Evolutionary conservation across 2,329 filamentous ascomycete genomes (phyloP), one percentile per base, ranked within the genome.

Genomic region (Colletotrichum sp.): DNA sequence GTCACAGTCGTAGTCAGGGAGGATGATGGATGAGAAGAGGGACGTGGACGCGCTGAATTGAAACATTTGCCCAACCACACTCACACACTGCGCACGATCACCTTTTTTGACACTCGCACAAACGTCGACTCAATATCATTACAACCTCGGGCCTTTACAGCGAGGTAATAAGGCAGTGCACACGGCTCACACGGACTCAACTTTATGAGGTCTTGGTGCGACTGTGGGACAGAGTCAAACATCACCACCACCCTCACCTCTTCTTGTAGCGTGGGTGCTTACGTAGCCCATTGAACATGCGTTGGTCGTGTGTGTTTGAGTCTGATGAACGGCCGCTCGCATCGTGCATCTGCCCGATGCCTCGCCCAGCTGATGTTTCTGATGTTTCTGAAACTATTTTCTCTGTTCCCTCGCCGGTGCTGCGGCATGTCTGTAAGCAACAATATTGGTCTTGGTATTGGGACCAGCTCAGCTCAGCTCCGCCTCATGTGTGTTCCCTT

Each of bases 11-110:
- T 7, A 63, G 21, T 30, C 12, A 63, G 34, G 44, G 18, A 44
- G 39, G 12, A 67, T 13, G 24, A 55, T n/a, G 39, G 39, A 49
- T 49, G 39, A 4, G 39, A 49, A 49, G 39, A 49, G 39, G 39
- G 39, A 49, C 18, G 39, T 44, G 24, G 34, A 13, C 26, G 30
- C 62, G 69, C 73, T 72, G 73, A 28, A 64, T 73, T 73, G 73
- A 76, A 76, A 73, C 73, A 69, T 76, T 39, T 67, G 63, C 73
- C 70, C 73, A 68, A 68, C 73, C 73, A 32, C 69, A 57, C 62
- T 64, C 39, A 32, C 71, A 57, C 71, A 69, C 15, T 21, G 52
- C 72, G 69, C 67, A 75, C 69, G 63, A 36, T 72, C 63, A 28
- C 1, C 12, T 34, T 34, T 21, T 21, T 52, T 52, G 21, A 68